Evolutionary conservation across 257 asterid species (phyloP), one percentile per base, ranked within the genome.

Genomic region (Jacaranda mimosifolia): DNA sequence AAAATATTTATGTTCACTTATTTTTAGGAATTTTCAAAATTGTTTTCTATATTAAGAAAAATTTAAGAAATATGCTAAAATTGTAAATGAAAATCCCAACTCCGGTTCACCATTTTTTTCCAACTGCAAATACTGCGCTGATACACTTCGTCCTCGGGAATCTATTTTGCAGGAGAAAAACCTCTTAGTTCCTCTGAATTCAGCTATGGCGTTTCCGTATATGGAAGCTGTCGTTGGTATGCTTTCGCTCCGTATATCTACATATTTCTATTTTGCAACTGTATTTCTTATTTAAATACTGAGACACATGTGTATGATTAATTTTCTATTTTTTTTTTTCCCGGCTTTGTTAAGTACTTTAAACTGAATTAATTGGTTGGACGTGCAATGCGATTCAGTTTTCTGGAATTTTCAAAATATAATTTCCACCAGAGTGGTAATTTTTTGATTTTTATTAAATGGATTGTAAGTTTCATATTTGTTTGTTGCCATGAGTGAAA

Each of bases 161-260:
- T 60, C 59, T 57, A 32, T 49, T 68, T 17, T 48, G 36, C 74
- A 51, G 19, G 40, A 19, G 49, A 57, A 43, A 62, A 73, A 68
- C 63, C 79, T 71, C 18, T 38, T 15, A 1, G 3, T 11, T 36
- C 45, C 62, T 42, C 36, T 45, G 14, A 40, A 40, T 40, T 62
- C 76, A 10, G 85, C 86, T 83, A 93, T 93, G 98, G 97, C 91
- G 88, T 90, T 91, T 76, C 98, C 97, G 5, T 91, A 87, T 85
- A 82, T 90, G 96, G 98, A 93, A 79, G 92, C 97, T 18, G 96
- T 93, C 35, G 83, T 91, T 35, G 89, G 98, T 93, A 86, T 9
- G 86, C 7, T 14, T 85, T 65, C 38, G 68, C 39, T 40, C 45
- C 5, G 45, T 7, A 17, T 26, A 26, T 26, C 46, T 9, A 13